Evolutionary conservation across 2,329 filamentous ascomycete species (phyloP), one percentile per base, ranked within the genome.

Genomic region (Colletotrichum chlorophyti): DNA sequence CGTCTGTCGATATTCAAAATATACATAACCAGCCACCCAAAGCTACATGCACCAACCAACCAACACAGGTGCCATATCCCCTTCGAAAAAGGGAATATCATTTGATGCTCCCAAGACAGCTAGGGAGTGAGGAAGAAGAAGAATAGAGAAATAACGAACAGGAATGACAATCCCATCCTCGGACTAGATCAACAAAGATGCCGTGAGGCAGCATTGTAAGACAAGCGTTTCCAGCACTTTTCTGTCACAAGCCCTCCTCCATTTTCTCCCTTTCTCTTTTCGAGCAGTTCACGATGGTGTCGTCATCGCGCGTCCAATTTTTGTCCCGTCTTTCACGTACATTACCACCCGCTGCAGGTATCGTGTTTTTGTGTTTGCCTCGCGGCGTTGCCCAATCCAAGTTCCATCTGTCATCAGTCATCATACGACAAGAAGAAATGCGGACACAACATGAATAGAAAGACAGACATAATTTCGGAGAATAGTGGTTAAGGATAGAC

Each of bases 201-300:
- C 70, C 70, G 70, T 65, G 70, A 68, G 70, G 70, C 70, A 72
- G 60, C 61, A 58, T 61, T 63, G 61, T 63, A 63, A 58, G 50
- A 51, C 46, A 37, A 59, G 41, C 42, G 42, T 58, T 59, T 55
- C 53, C 48, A 52, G 50, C 59, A 49, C 50, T 54, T 55, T 51
- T 54, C 40, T 26, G 34, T 49, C 54, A 34, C 45, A 41, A 32
- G 45, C 31, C 27, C 17, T 31, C 17, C n/a, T 19, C 29, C 6
- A 9, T 12, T 10, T 23, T 10, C 9, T 19, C 14, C 29, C 27
- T 15, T 9, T 19, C 27, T 31, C 35, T 27, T 46, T 45, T 29
- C 34, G 27, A 14, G 29, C 29, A 14, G 31, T 9, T 31, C 46
- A 31, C 51, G 34, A 60, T 26, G 12, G 37, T 24, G 23, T 49